Evolutionary conservation across 345 rosid genomes (phyloP).

Genomic region (Sisymbrium irio): DNA sequence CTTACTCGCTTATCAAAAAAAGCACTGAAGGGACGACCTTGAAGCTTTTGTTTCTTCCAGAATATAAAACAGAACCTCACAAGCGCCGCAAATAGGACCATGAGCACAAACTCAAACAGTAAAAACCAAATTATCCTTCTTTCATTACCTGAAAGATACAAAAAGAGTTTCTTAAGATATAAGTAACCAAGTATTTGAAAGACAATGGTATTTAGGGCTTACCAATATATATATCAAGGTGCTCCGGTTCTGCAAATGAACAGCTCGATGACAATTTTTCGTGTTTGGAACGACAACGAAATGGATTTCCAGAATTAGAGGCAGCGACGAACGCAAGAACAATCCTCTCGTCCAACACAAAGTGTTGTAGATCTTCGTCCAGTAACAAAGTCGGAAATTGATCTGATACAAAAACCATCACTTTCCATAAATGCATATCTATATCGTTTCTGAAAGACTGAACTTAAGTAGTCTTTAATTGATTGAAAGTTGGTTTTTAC

Average conservation of each 20-base stretch:
- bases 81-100: slow-evolving; percentile 54
- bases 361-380: slow-evolving; percentile 61
- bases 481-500: slow-evolving; percentile 33
- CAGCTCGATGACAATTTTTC: slow-evolving; percentile 66
- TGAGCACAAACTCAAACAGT: slow-evolving; percentile 55
- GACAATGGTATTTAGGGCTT: background rate
- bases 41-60: slow-evolving; percentile 86
- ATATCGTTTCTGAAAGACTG: background rate
- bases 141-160: slow-evolving; percentile 48
- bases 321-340: slow-evolving; percentile 77
- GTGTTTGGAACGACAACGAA: slow-evolving; percentile 56
- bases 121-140: slow-evolving; percentile 53
- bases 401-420: slow-evolving; percentile 40
- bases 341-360: slow-evolving; percentile 66
- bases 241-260: slow-evolving; percentile 51
- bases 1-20: slow-evolving; percentile 77
- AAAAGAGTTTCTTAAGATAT: background rate
- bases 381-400: slow-evolving; percentile 38
- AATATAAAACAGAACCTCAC: slow-evolving; percentile 77
- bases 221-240: slow-evolving; percentile 49
- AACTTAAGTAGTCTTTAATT: background rate
- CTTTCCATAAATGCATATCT: background rate
- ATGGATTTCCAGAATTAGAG: slow-evolving; percentile 59
- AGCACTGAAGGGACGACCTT: slow-evolving; percentile 50
- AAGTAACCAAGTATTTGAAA: background rate